Percentiles rank a stretch among this genome's conserved stretches.
Conservation (phyloP, 2,329 filamentous ascomycete species). For the Incumbomyces delicatus region DNA sequence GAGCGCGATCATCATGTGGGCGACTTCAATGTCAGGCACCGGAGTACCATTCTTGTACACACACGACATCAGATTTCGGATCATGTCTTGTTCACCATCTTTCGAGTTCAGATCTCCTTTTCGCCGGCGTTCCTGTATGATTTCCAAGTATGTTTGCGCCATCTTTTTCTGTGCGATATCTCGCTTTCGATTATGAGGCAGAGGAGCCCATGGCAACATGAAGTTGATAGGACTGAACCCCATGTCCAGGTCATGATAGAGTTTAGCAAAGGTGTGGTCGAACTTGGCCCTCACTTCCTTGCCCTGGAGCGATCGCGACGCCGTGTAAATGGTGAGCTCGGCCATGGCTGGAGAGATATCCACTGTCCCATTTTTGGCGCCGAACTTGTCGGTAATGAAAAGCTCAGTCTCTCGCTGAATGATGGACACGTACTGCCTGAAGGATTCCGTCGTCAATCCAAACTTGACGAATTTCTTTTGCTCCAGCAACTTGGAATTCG, state of each 20-base stretch:
- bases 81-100: constrained; percentile 57
- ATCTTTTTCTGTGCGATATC: constrained; percentile 63
- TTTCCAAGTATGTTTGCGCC: constrained; percentile 59
- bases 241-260: constrained; percentile 72
- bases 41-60: constrained; percentile 62
- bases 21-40: constrained; percentile 65
- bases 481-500: constrained; percentile 87
- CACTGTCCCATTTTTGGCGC: constrained; percentile 49
- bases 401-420: constrained; percentile 63
- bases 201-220: constrained; percentile 66
- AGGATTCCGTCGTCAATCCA: constrained; percentile 50
- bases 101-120: constrained; percentile 27
- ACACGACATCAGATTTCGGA: constrained; percentile 68
- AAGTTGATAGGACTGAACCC: constrained; percentile 77
- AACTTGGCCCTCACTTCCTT: constrained; percentile 65
- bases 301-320: constrained; percentile 63
- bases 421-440: constrained; percentile 64
- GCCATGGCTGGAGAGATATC: constrained; percentile 60
- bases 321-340: constrained; percentile 74
- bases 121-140: constrained; percentile 55
- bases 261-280: constrained; percentile 59
- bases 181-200: constrained; percentile 64
- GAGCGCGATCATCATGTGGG: constrained; percentile 78
- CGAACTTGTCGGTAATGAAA: constrained; percentile 50
- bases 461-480: constrained; percentile 77